These are phyloP conservation scores for Magnusiomyces clavatus DNA, from an alignment of 1,139 yeast species.

Conservation along the genomic window DNA sequence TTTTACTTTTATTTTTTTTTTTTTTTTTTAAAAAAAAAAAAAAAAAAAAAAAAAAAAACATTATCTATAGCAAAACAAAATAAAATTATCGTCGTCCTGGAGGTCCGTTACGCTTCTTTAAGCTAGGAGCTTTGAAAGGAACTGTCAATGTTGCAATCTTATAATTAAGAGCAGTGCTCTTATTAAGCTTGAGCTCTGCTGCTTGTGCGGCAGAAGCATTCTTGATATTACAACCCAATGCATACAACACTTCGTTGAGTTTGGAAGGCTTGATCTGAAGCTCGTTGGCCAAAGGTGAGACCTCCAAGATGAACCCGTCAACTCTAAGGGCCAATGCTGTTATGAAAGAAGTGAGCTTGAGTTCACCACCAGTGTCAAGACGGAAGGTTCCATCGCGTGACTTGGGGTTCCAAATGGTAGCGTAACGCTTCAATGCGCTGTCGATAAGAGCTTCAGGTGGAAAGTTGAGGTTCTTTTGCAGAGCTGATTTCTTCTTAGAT, in stretches of 20 bases:
- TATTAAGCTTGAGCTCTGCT: slow-evolving; percentile 55
- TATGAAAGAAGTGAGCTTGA: slow-evolving; percentile 72
- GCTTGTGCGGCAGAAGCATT: slow-evolving; percentile 74
- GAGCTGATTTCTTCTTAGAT: slow-evolving; percentile 48
- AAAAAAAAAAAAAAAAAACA: neutral
- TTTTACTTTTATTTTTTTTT: too few species aligned
- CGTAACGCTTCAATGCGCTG: slow-evolving; percentile 62
- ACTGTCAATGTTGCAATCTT: slow-evolving; percentile 79
- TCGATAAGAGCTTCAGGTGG: slow-evolving; percentile 72
- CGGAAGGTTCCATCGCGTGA: slow-evolving; percentile 51
- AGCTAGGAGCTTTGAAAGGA: slow-evolving; percentile 84
- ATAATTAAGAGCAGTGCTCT: slow-evolving; percentile 45
- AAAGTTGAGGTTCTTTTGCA: slow-evolving; percentile 53
- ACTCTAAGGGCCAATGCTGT: slow-evolving; percentile 67
- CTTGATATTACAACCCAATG: slow-evolving; percentile 76
- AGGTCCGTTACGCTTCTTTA: slow-evolving; percentile 48
- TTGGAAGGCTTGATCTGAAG: slow-evolving; percentile 74
- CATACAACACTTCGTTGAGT: slow-evolving; percentile 59
- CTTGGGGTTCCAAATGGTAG: slow-evolving; percentile 25
- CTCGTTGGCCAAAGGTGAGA: slow-evolving; percentile 79
- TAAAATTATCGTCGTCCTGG: neutral
- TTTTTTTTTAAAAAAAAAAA: too few species aligned
- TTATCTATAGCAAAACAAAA: neutral
- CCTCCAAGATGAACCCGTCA: slow-evolving; percentile 66
- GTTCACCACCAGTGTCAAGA: slow-evolving; percentile 83